These are phyloP conservation scores for Cytidiella melzeri DNA, from an alignment of 768 basidiomycete genomes.

Conservation along the genomic window DNA sequence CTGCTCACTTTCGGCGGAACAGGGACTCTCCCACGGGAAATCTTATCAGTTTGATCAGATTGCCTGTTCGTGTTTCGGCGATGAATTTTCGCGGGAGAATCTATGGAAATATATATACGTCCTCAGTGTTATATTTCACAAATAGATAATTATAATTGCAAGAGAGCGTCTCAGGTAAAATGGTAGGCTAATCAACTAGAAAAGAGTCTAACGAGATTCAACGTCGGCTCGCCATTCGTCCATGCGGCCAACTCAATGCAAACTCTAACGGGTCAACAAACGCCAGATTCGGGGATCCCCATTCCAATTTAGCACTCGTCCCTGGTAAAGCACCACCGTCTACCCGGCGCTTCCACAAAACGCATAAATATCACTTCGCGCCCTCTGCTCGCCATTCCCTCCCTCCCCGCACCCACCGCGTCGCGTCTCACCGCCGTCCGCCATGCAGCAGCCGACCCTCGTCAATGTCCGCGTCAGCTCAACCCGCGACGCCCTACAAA, in stretches of 20 bases:
- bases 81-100: conserved; percentile 13
- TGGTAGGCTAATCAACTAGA: neutral
- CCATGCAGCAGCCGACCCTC: conserved; percentile 73
- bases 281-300: conserved; percentile 27
- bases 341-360: conserved; percentile 3
- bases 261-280: conserved; percentile 43
- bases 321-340: conserved; percentile 9
- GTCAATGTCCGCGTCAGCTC: conserved; percentile 73
- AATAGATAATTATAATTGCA: no score
- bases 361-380: conserved; percentile 26
- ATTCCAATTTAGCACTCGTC: conserved; percentile 8
- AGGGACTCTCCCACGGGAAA: conserved; percentile 9
- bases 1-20: conserved; percentile 9
- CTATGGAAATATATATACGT: conserved; percentile 1
- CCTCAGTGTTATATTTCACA: no score
- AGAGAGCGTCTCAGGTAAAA: neutral
- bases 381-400: neutral
- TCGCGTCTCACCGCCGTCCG: conserved; percentile 18
- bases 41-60: conserved; percentile 14
- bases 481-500: conserved; percentile 73
- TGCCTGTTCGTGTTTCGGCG: neutral
- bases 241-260: conserved; percentile 53
- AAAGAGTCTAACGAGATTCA: no score
- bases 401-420: neutral
- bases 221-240: no score